Evolutionary conservation across 305 asterid genomes (phyloP).

Genomic region (Fraxinus albicans): DNA sequence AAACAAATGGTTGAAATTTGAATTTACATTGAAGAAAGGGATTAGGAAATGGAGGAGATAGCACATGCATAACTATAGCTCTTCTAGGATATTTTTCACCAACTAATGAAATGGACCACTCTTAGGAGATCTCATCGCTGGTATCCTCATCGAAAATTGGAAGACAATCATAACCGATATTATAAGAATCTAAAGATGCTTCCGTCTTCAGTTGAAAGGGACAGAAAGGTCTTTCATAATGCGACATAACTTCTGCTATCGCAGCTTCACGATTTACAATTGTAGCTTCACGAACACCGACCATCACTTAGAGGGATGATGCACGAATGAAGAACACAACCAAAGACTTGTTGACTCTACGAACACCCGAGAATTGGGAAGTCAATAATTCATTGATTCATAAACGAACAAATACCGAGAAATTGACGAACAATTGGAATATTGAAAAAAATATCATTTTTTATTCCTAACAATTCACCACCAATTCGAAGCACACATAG

Average conservation of each 20-base stretch:
- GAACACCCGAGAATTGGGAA: background rate
- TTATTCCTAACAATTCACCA: background rate
- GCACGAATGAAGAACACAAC: background rate
- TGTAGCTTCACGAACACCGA: background rate
- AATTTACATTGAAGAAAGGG: conserved; percentile 28
- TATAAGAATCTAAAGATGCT: background rate
- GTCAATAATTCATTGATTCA: background rate
- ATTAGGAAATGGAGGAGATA: conserved; percentile 27
- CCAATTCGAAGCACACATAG: background rate
- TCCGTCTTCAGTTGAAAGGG: background rate
- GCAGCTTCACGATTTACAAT: background rate
- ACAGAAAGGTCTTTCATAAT: background rate
- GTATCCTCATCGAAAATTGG: background rate
- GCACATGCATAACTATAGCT: conserved; percentile 27
- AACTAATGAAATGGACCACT: conserved; percentile 25
- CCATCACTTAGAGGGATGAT: background rate
- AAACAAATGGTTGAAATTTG: conserved; percentile 26
- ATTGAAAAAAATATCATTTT: too few species aligned
- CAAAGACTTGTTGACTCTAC: background rate
- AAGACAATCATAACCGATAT: background rate
- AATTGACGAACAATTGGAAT: background rate
- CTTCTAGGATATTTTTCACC: conserved; percentile 29
- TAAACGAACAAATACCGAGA: background rate
- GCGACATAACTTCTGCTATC: background rate
- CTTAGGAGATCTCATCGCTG: background rate